Evolutionary conservation across 2,329 filamentous ascomycete species (phyloP).

Genomic region (Diaporthe caulivora): DNA sequence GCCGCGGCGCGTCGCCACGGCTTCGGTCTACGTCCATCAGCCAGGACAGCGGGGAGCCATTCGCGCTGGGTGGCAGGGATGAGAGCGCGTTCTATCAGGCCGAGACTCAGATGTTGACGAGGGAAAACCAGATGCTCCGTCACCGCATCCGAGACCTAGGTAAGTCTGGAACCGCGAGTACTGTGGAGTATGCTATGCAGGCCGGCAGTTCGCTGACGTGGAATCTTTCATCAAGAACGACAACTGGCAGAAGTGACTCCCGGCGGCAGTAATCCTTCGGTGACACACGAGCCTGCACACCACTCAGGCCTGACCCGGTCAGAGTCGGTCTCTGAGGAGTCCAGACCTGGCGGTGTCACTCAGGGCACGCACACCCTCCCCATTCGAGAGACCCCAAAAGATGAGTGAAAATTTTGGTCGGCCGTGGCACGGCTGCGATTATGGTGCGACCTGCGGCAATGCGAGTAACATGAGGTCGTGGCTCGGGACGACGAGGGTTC

Average conservation of each 20-base stretch:
- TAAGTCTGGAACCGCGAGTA: constrained; percentile 49
- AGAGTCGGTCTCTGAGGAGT: constrained; percentile 58
- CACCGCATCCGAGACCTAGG: constrained; percentile 80
- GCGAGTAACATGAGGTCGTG: neutral
- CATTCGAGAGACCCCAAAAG: constrained; percentile 35
- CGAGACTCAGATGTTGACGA: constrained; percentile 81
- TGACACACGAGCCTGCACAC: constrained; percentile 62
- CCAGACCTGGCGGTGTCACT: constrained; percentile 23
- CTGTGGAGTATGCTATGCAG: neutral
- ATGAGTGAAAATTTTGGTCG: constrained; percentile 10
- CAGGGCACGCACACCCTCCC: neutral
- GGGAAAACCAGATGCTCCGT: constrained; percentile 87
- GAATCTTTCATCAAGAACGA: constrained; percentile 55
- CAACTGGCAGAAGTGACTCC: constrained; percentile 61
- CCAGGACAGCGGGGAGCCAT: constrained; percentile 69
- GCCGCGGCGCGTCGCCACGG: constrained; percentile 67
- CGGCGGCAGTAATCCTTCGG: constrained; percentile 43
- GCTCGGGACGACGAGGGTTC: neutral
- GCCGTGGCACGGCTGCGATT: neutral
- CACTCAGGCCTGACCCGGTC: constrained; percentile 63
- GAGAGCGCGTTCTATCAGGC: constrained; percentile 86
- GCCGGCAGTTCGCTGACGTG: constrained; percentile 39
- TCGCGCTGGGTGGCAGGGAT: constrained; percentile 74
- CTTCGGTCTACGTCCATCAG: constrained; percentile 70
- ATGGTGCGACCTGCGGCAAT: constrained; percentile 15